Percentiles rank a stretch among this genome's conserved stretches.
These are phyloP conservation scores for Filobasidium wieringae DNA, from an alignment of 768 basidiomycete species.

Conservation along the genomic window DNA sequence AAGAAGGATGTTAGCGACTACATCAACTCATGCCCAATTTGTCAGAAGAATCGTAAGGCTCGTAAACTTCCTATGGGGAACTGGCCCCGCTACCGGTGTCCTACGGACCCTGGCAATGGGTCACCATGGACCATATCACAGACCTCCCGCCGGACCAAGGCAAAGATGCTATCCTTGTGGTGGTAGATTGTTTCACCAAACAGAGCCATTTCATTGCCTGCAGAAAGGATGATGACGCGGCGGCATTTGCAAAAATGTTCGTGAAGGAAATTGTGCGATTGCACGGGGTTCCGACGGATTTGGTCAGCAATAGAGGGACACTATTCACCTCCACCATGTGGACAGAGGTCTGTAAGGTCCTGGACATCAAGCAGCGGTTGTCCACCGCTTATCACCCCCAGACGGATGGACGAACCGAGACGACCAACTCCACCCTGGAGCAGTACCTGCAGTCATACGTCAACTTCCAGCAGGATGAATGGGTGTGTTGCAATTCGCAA, in stretches of 20 bases:
- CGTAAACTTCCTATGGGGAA: conserved; percentile 41
- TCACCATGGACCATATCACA: conserved; percentile 42
- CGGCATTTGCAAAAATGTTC: conserved; percentile 25
- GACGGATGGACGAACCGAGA: conserved; percentile 43
- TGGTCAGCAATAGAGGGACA: conserved; percentile 29
- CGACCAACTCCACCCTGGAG: conserved; percentile 42
- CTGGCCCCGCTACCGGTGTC: conserved; percentile 29
- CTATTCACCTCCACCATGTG: conserved; percentile 35
- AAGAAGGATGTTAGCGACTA: conserved; percentile 31
- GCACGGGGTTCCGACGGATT: conserved; percentile 26
- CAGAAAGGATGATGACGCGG: conserved; percentile 26
- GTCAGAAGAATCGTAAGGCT: conserved; percentile 36
- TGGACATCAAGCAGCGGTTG: conserved; percentile 37
- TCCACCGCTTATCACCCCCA: conserved; percentile 45
- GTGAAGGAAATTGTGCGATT: neutral
- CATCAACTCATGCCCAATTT: conserved; percentile 40
- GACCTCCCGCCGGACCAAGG: conserved; percentile 32
- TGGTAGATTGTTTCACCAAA: conserved; percentile 43
- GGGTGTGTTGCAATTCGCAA: too few relatives aligned
- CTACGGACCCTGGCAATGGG: conserved; percentile 36
- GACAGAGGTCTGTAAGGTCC: conserved; percentile 27
- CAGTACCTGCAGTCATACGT: conserved; percentile 39
- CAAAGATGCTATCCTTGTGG: conserved; percentile 40
- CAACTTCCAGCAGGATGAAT: conserved; percentile 38
- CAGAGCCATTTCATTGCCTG: conserved; percentile 43